These are phyloP conservation scores for Nicotiana undulata DNA, from an alignment of 257 asterid species.

Conservation along the genomic window DNA sequence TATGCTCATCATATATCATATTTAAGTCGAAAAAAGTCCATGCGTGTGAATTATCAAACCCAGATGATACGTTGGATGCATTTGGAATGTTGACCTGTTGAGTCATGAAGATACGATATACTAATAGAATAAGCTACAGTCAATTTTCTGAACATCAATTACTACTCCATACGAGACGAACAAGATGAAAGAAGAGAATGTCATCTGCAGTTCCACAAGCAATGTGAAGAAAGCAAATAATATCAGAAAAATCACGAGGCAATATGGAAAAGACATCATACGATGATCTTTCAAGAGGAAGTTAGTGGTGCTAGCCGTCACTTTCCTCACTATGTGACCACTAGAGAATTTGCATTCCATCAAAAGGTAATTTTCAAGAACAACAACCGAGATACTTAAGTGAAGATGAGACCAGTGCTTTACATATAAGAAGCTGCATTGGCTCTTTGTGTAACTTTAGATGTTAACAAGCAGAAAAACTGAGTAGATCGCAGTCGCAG, in stretches of 20 bases:
- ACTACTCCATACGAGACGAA: background rate
- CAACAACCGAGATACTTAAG: background rate
- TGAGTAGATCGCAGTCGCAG: background rate
- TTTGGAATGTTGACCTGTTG: constrained; percentile 48
- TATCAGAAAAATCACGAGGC: background rate
- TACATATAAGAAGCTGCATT: background rate
- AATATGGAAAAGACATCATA: background rate
- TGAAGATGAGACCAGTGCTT: background rate
- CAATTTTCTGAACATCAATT: background rate
- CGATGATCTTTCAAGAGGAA: background rate
- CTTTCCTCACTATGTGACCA: background rate
- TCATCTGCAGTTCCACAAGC: background rate
- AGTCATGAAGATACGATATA: background rate
- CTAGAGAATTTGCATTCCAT: background rate
- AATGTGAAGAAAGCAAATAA: background rate
- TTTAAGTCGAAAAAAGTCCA: constrained; percentile 56
- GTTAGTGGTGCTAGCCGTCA: background rate
- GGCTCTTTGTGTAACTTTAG: background rate
- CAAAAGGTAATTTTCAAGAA: background rate
- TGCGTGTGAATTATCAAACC: constrained; percentile 31
- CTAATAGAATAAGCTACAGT: background rate
- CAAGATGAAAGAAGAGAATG: background rate
- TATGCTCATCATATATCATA: constrained; percentile 31
- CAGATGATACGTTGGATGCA: constrained; percentile 42
- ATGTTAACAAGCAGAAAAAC: background rate